These are phyloP conservation scores for Annulohypoxylon nitens DNA, from an alignment of 495 filamentous ascomycete genomes.

Conservation along the genomic window DNA sequence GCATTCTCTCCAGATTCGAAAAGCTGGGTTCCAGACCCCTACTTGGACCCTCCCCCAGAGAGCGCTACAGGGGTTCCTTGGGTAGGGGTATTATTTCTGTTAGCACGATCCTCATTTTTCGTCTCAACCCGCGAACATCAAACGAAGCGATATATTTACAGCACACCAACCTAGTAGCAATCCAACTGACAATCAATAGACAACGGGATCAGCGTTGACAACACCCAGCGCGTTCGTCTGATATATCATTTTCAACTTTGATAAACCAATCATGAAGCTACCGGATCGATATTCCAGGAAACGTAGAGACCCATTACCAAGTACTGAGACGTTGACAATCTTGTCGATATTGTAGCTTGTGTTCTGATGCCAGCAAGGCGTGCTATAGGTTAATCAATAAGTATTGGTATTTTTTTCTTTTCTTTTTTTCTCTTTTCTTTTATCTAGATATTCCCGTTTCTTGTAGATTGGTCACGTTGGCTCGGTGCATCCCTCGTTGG, in stretches of 20 bases:
- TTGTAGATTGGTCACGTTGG: background rate
- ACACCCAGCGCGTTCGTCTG: constrained; percentile 15
- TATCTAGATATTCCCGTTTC: background rate
- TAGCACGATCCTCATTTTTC: constrained; percentile 25
- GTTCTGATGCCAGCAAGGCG: background rate
- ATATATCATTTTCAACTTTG: constrained; percentile 15
- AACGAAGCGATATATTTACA: constrained; percentile 12
- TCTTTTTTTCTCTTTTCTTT: background rate
- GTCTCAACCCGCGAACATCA: constrained; percentile 42
- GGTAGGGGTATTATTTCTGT: constrained; percentile 2
- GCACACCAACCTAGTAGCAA: constrained; percentile 2
- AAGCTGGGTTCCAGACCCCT: constrained; percentile 36
- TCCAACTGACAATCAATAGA: constrained; percentile 6
- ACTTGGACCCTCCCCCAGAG: background rate
- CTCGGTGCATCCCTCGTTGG: background rate
- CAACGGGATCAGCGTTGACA: constrained; percentile 11
- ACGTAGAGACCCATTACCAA: background rate
- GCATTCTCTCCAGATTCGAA: constrained; percentile 32
- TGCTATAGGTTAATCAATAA: background rate
- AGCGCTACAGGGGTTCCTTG: background rate
- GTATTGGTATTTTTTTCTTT: background rate
- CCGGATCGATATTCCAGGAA: background rate
- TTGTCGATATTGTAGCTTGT: background rate
- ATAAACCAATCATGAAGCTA: constrained; percentile 11
- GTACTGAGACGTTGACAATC: too few relatives aligned